Evolutionary conservation across 495 filamentous ascomycete genomes (phyloP).

Genomic region (Cryomyces minteri): DNA sequence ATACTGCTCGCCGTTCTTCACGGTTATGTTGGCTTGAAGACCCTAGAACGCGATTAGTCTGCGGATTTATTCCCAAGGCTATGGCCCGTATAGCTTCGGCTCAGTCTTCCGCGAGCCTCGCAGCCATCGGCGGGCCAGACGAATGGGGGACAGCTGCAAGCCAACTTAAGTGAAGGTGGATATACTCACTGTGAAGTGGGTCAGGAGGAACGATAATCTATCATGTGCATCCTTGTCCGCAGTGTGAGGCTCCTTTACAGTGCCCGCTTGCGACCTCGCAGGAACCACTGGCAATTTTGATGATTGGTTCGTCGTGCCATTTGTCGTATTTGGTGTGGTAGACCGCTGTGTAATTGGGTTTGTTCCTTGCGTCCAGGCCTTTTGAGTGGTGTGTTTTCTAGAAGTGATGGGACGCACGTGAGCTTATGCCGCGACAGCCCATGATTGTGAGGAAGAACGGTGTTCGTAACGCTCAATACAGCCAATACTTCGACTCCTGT

Average conservation of each 20-base stretch:
- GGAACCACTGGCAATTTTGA: not conserved
- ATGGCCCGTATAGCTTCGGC: not conserved
- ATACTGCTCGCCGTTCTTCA: slow-evolving; percentile 53
- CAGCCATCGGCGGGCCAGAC: not conserved
- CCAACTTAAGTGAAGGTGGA: not conserved
- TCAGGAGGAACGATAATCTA: slow-evolving; percentile 42
- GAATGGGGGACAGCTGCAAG: not conserved
- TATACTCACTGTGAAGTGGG: slow-evolving; percentile 41
- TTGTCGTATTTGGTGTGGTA: slow-evolving; percentile 28
- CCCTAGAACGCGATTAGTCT: slow-evolving; percentile 33
- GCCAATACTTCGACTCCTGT: too few species aligned
- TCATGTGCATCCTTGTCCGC: slow-evolving; percentile 47
- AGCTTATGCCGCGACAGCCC: not conserved
- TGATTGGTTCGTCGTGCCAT: slow-evolving; percentile 29
- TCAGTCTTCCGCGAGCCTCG: too few species aligned
- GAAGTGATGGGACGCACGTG: not conserved
- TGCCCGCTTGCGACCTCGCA: too few species aligned
- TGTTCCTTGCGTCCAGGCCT: slow-evolving; percentile 43
- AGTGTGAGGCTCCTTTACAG: slow-evolving; percentile 28
- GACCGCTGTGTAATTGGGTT: slow-evolving; percentile 46
- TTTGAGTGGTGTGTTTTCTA: slow-evolving; percentile 23
- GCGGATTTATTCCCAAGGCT: slow-evolving; percentile 2
- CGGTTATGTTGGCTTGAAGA: slow-evolving; percentile 42
- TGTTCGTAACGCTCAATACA: too few species aligned
- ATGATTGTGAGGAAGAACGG: not conserved